phyloP scores from a whole-genome alignment of 2,329 filamentous ascomycete species.

The Venturiaceae sp. region DNA sequence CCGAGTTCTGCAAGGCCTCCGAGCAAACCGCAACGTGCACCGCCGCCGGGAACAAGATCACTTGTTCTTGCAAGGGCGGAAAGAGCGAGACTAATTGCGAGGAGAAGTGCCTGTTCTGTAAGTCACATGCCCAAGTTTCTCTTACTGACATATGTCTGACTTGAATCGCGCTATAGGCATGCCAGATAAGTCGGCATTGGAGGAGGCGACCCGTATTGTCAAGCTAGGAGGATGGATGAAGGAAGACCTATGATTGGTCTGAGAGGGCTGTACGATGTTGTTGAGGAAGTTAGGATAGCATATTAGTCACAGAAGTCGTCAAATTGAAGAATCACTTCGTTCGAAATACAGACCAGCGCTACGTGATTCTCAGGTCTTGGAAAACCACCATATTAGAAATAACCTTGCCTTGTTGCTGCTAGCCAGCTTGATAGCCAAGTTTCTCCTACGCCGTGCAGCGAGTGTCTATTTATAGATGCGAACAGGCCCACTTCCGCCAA shows the following conservation, averaged over 20 bases:
- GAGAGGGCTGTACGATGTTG: not conserved
- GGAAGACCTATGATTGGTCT: not conserved
- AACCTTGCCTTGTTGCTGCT: too few species aligned
- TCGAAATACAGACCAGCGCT: too few species aligned
- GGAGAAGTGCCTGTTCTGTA: conserved; percentile 5
- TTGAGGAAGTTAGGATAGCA: not conserved
- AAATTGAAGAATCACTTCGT: not conserved
- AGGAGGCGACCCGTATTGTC: conserved; percentile 1
- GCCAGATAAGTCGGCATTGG: conserved; percentile 5
- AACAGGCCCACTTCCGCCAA: too few species aligned
- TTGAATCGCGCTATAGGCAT: not conserved
- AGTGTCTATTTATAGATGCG: too few species aligned
- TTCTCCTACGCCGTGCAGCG: too few species aligned
- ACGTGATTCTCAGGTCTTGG: too few species aligned
- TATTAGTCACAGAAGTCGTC: not conserved
- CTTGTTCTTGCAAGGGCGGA: conserved; percentile 6
- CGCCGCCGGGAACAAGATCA: conserved; percentile 3
- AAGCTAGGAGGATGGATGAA: not conserved
- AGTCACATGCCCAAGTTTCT: not conserved
- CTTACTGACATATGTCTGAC: not conserved
- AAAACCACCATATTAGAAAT: too few species aligned
- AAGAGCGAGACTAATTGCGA: conserved; percentile 8
- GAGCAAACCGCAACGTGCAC: conserved; percentile 1
- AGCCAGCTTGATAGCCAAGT: too few species aligned
- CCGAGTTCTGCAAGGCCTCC: conserved; percentile 5